Base-by-base conservation (phyloP, 176 grass and related monocot genomes). In the Secale cereale region DNA sequence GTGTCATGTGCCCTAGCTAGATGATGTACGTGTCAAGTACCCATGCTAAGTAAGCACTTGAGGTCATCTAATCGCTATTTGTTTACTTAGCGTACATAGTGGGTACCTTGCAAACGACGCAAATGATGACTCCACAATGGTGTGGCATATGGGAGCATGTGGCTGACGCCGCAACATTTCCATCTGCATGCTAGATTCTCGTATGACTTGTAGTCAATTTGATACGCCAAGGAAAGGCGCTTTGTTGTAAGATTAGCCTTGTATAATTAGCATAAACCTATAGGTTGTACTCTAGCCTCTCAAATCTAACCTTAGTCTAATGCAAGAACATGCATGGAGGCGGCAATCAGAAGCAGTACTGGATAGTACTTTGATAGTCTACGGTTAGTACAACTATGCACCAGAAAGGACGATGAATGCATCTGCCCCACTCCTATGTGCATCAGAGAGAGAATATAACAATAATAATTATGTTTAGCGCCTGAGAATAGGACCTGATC, bases 1-100 rank as follows among this genome's bases (percentile, higher is more conserved):
- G 66, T 66, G 81, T 84, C 59, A 59, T 81, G 35, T 82, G 71
- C 39, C 12, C 61, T 71, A 15, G 19, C 7, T 59, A 87, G 59
- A 89, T 80, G 81, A 25, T 89, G 59, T 85, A 85, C 87, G 81
- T 85, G 82, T 80, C 87, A 85, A 45, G 59, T 10, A 16, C 87
- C 31, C 40, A 80, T 7, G 57, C 43, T 26, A 71, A 25, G 0
- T 41, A 41, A 3, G 6, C 36, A 7, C 36, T 5, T 71, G 0
- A 26, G 11, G 36, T 41, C 11, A 12, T 11, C 52, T 9, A 57
- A 57, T 57, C 36, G 22, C 5, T 22, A 71, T 41, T 41, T 71
- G 11, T 71, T 74, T 74, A 74, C 25, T 28, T 71, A 15, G 36
- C 12, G 23, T 10, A 26, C 11, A 11, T 71, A 71, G 36, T 71